These are phyloP conservation scores for Actinomortierella ambigua DNA, from an alignment of 371 early-diverging fungal genomes.

Conservation along the genomic window DNA sequence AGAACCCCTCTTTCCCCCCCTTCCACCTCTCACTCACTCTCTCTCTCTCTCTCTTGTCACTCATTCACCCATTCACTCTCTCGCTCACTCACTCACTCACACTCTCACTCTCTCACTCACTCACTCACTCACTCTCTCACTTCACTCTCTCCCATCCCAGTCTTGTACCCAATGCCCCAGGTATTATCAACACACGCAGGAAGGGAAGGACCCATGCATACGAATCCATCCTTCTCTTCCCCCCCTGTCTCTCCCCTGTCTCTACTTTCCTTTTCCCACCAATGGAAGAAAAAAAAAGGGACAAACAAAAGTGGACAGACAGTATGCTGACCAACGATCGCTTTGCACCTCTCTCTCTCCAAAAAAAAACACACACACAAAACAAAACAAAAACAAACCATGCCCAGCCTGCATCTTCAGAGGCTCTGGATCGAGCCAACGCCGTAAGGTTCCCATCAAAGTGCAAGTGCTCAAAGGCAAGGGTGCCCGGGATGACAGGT, in stretches of 20 bases:
- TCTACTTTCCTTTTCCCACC: background rate
- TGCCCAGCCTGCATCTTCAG: constrained; percentile 12
- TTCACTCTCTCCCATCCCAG: background rate
- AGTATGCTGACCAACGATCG: background rate
- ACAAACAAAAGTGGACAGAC: background rate
- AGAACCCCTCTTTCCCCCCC: background rate
- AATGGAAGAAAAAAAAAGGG: background rate
- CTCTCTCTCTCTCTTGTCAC: background rate
- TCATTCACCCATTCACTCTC: background rate
- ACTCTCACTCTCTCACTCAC: background rate
- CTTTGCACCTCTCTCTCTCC: background rate
- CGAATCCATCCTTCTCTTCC: background rate
- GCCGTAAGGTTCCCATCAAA: background rate
- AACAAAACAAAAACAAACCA: background rate
- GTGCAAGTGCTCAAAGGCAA: constrained; percentile 10
- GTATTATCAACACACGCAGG: background rate
- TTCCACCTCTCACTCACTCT: background rate
- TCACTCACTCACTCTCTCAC: background rate
- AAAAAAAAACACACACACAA: background rate
- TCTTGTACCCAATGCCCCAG: background rate
- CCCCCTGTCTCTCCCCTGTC: background rate
- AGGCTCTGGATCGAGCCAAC: constrained; percentile 17
- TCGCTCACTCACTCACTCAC: background rate
- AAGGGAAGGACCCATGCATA: background rate
- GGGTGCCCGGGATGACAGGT: constrained; percentile 7